Evolutionary conservation across 1,284 basidiomycete genomes (phyloP).

Genomic region (Vanrija sp.): DNA sequence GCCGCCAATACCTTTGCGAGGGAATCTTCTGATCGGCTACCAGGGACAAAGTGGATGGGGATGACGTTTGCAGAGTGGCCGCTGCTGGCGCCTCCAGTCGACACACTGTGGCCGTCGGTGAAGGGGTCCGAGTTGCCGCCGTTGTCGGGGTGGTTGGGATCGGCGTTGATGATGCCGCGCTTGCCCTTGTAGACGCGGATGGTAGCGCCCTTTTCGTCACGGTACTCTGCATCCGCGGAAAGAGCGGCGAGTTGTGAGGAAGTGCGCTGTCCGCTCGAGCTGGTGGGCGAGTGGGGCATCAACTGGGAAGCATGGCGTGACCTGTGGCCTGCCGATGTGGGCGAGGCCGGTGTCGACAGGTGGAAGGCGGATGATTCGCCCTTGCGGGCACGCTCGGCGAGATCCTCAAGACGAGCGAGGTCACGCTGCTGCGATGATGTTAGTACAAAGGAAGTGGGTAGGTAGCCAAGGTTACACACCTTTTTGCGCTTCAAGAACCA

Average conservation of each 20-base stretch:
- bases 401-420: conserved; percentile 40
- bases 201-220: conserved; percentile 32
- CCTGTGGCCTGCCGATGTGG: conserved; percentile 23
- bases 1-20: conserved; percentile 3
- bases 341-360: conserved; percentile 31
- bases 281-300: not conserved
- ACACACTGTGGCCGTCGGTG: conserved; percentile 38
- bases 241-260: not conserved
- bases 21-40: conserved; percentile 23
- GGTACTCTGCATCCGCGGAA: conserved; percentile 33
- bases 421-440: conserved; percentile 35
- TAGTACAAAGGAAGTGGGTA: not conserved
- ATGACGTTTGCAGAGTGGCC: conserved; percentile 45
- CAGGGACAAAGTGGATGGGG: conserved; percentile 49
- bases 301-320: conserved; percentile 3
- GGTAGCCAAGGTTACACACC: conserved; percentile 24
- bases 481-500: conserved; percentile 47
- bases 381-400: conserved; percentile 44
- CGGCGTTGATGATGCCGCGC: conserved; percentile 38
- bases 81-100: conserved; percentile 29
- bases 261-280: not conserved
- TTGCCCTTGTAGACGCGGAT: conserved; percentile 35
- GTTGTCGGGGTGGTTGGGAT: conserved; percentile 33
- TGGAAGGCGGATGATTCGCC: conserved; percentile 46
- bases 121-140: conserved; percentile 39